Evolutionary conservation across 139 green algal species (phyloP).

Genomic region (Dunaliella primolecta): DNA sequence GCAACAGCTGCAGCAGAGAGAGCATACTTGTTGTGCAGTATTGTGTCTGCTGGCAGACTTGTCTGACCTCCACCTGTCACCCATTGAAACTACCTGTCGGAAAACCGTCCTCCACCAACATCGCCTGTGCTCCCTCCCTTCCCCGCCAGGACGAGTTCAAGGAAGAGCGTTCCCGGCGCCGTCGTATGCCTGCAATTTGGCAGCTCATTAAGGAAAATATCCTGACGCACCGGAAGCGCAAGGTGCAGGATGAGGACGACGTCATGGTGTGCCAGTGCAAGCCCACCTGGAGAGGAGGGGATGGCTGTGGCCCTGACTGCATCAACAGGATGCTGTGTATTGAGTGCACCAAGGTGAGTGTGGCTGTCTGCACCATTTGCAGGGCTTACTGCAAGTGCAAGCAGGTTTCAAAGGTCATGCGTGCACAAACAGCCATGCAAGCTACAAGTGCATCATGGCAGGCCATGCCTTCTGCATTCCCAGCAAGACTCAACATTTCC

Average conservation of each 20-base stretch:
- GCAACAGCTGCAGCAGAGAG: too few relatives aligned
- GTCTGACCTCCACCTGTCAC: too few relatives aligned
- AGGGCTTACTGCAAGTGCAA: neutral
- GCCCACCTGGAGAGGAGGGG: conserved; percentile 44
- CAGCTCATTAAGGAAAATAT: conserved; percentile 79
- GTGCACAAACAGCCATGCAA: neutral
- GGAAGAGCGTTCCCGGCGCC: conserved; percentile 10
- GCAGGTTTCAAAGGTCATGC: too few relatives aligned
- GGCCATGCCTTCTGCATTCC: too few relatives aligned
- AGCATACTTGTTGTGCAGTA: too few relatives aligned
- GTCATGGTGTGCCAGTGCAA: conserved; percentile 94
- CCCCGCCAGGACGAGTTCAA: conserved; percentile 5
- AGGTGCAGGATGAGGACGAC: conserved; percentile 84
- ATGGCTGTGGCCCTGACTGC: conserved; percentile 87
- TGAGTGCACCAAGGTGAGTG: conserved; percentile 79
- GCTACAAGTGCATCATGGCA: neutral
- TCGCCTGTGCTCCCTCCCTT: too few relatives aligned
- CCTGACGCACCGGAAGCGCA: conserved; percentile 73
- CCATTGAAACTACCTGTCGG: too few relatives aligned
- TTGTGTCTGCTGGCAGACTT: too few relatives aligned
- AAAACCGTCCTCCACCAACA: too few relatives aligned
- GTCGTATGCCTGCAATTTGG: conserved; percentile 70
- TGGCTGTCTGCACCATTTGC: neutral
- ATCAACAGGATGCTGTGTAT: conserved; percentile 94
- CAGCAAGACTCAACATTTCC: too few relatives aligned